phyloP scores from a whole-genome alignment of 331 rosid genomes.

The Quercus lobata region DNA sequence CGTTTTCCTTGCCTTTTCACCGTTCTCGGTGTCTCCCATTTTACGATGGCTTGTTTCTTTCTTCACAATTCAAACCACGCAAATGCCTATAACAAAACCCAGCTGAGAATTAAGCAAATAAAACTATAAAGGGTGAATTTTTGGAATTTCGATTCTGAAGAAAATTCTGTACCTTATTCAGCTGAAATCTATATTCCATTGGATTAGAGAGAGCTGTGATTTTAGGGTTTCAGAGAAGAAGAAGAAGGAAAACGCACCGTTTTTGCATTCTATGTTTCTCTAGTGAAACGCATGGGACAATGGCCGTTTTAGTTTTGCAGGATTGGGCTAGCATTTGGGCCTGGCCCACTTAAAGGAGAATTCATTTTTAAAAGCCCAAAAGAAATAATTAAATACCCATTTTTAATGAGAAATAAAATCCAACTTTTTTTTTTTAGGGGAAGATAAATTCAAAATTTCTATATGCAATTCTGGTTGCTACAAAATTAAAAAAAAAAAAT shows the following conservation, averaged over 20 bases:
- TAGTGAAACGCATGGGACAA: no score
- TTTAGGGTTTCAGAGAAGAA: background rate
- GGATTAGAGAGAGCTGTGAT: background rate
- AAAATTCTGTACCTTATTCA: background rate
- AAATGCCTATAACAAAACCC: background rate
- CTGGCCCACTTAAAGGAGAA: background rate
- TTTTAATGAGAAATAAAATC: no score
- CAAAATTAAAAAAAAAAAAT: no score
- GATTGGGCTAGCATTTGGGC: background rate
- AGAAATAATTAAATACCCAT: no score
- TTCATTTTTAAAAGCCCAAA: background rate
- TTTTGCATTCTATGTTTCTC: background rate
- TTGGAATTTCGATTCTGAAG: background rate
- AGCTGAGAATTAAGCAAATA: no score
- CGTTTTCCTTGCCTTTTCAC: conserved; percentile 24
- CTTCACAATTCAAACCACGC: background rate
- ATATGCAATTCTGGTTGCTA: no score
- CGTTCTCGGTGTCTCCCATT: conserved; percentile 37
- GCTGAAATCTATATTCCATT: background rate
- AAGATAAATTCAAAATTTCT: no score
- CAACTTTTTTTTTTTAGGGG: no score
- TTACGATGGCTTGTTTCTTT: background rate
- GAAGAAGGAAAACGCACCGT: background rate
- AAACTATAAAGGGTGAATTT: no score
- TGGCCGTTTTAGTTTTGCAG: background rate